Percentiles rank a stretch among this genome's conserved stretches.
Conservation (phyloP, 495 filamentous ascomycete species). For the Cladorrhinum samala region DNA sequence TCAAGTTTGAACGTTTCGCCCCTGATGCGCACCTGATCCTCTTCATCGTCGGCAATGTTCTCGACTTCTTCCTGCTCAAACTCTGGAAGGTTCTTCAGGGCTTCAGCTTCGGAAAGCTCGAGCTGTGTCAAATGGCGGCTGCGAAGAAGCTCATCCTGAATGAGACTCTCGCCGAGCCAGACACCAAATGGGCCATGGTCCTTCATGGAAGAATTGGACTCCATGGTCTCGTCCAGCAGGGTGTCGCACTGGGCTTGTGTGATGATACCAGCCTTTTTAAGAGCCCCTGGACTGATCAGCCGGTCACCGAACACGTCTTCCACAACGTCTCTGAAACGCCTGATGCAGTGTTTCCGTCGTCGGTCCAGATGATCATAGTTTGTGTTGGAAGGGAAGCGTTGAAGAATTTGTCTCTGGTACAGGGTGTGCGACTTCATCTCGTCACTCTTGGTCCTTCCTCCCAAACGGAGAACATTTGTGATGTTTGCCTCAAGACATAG, state of each 20-base stretch:
- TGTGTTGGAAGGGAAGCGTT: constrained; percentile 10
- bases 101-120: constrained; percentile 25
- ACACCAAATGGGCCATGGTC: constrained; percentile 44
- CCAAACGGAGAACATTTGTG: constrained; percentile 64
- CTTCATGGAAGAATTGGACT: constrained; percentile 28
- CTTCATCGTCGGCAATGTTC: constrained; percentile 36
- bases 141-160: constrained; percentile 14
- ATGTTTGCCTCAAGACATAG: constrained; percentile 59
- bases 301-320: constrained; percentile 44
- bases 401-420: constrained; percentile 48
- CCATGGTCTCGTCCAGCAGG: constrained; percentile 54
- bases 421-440: constrained; percentile 61
- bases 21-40: constrained; percentile 27
- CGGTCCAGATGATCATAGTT: constrained; percentile 22
- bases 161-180: constrained; percentile 56
- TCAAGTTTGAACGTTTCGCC: constrained; percentile 29
- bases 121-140: constrained; percentile 12
- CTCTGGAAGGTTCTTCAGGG: constrained; percentile 19
- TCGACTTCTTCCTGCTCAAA: constrained; percentile 14
- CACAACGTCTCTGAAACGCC: constrained; percentile 39
- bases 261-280: constrained; percentile 52
- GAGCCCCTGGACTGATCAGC: constrained; percentile 40
- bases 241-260: constrained; percentile 54
- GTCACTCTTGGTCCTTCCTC: constrained; percentile 61
- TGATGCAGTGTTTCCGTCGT: constrained; percentile 18